phyloP scores from a whole-genome alignment of 441 rosid genomes.

The Melastoma candidum region DNA sequence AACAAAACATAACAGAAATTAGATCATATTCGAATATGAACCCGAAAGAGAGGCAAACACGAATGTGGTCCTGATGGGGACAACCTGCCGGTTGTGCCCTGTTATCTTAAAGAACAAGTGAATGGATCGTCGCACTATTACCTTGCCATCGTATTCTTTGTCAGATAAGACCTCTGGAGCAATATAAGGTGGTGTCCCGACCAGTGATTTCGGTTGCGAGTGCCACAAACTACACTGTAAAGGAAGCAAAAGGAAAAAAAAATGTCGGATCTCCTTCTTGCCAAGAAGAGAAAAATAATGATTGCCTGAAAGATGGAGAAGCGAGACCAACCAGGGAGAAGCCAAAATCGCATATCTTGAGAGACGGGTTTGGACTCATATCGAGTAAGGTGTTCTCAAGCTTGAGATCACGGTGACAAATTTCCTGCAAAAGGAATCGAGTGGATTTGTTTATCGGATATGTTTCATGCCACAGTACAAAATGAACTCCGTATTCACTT shows the following conservation, averaged over 20 bases:
- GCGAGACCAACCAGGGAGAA: slow-evolving; percentile 44
- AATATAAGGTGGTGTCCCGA: slow-evolving; percentile 62
- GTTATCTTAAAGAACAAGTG: too few species aligned
- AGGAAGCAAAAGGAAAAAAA: neutral
- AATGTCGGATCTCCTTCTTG: neutral
- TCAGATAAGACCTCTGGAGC: slow-evolving; percentile 58
- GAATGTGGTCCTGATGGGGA: too few species aligned
- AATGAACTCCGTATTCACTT: too few species aligned
- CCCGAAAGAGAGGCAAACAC: too few species aligned
- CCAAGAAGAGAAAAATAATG: neutral
- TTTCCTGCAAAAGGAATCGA: slow-evolving; percentile 30
- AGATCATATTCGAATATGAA: neutral
- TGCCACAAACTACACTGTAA: slow-evolving; percentile 49
- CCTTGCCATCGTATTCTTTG: slow-evolving; percentile 57
- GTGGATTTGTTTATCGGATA: slow-evolving; percentile 6
- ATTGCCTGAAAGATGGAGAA: too few species aligned
- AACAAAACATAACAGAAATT: neutral
- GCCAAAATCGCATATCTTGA: slow-evolving; percentile 69
- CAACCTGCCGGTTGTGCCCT: too few species aligned
- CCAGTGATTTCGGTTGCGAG: slow-evolving; percentile 59
- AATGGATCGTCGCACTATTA: slow-evolving; percentile 5
- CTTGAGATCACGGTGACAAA: slow-evolving; percentile 68
- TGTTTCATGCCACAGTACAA: too few species aligned
- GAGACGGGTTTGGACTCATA: slow-evolving; percentile 56
- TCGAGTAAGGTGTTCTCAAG: slow-evolving; percentile 54